Evolutionary conservation across 1,139 yeast genomes (phyloP), one percentile per base, ranked within the genome.

Genomic region (Pichia sp.): DNA sequence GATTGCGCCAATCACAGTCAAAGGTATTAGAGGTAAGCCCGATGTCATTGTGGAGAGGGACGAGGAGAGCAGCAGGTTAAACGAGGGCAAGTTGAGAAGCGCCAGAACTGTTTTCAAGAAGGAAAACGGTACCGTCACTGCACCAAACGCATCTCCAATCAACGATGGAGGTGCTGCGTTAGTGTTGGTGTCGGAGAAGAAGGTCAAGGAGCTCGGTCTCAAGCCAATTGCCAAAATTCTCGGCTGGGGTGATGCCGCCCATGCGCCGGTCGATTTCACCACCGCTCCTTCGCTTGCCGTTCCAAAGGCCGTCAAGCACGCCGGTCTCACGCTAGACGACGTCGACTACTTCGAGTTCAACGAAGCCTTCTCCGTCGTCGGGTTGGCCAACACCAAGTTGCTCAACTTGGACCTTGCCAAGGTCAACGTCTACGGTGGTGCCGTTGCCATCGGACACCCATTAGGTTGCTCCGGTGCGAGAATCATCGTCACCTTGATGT

Each of bases 181-280:
- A 48, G 76, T 93, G 51, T 79, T 93, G 64, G 95, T 89, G 54
- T 87, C 96, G 55, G 97, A 83, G 69, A 75, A 76, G 61, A 90
- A 90, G 76, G 79, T 90, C 66, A 81, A 83, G 71, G 96, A 92
- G 77, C 81, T 91, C 64, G 87, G 87, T 48, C 76, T 93, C 68
- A 88, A 78, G 69, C 98, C 99, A 62, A 74, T 93, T 63, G 98
- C 97, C 60, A 83, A 83, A 72, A 85, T 93, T 65, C 69, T 81
- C 55, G 96, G 97, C 60, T 92, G 97, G 96, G 98, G 96, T 74
- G 99, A 93, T 72, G 98, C 97, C 67, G 98, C 96, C 55, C 91
- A 91, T 70, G 84, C 83, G 51, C 98, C 99, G 62, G 81, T 85
- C 65, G 95, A 90, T 75, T 93, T 92, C 79, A 92, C 98, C 57